phyloP scores from a whole-genome alignment of 1,139 yeast species.

The Entelexis paramagnoliae region DNA sequence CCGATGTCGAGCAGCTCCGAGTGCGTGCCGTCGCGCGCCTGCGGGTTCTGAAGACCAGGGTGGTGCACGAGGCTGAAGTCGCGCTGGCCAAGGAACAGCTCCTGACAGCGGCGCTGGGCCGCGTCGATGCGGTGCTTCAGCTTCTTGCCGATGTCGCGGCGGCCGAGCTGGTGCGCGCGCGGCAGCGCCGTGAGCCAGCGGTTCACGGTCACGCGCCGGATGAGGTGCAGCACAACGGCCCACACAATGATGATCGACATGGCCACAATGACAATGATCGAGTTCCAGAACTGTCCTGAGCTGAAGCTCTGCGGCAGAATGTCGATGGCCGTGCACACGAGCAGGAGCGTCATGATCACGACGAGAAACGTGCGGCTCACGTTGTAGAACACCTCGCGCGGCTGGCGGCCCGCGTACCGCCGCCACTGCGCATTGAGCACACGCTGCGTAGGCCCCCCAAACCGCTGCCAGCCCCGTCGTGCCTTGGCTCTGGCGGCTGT shows the following conservation, averaged over 20 bases:
- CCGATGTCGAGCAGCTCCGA: conserved; percentile 34
- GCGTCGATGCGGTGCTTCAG: conserved; percentile 37
- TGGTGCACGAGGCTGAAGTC: conserved; percentile 40
- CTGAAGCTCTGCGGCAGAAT: conserved; percentile 57
- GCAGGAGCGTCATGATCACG: conserved; percentile 40
- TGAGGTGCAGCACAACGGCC: conserved; percentile 39
- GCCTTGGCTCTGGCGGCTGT: not conserved
- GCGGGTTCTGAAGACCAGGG: conserved; percentile 47
- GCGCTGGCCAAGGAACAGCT: conserved; percentile 35
- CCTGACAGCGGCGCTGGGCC: conserved; percentile 40
- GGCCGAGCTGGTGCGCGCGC: conserved; percentile 57
- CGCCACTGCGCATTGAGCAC: not conserved
- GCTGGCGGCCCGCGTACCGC: not conserved
- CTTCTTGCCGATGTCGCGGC: conserved; percentile 50
- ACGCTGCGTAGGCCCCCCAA: not conserved
- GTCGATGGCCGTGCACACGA: conserved; percentile 65
- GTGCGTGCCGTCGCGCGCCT: not conserved
- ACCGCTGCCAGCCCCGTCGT: not conserved
- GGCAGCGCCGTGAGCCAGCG: conserved; percentile 67
- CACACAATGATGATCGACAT: conserved; percentile 50
- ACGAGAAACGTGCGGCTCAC: conserved; percentile 11
- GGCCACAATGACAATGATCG: conserved; percentile 65
- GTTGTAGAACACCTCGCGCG: conserved; percentile 2
- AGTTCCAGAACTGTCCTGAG: conserved; percentile 50
- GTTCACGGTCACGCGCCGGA: conserved; percentile 49